Evolutionary conservation across 805 yeast species (phyloP), one percentile per base, ranked within the genome.

Genomic region (Zygotorulaspora florentina): DNA sequence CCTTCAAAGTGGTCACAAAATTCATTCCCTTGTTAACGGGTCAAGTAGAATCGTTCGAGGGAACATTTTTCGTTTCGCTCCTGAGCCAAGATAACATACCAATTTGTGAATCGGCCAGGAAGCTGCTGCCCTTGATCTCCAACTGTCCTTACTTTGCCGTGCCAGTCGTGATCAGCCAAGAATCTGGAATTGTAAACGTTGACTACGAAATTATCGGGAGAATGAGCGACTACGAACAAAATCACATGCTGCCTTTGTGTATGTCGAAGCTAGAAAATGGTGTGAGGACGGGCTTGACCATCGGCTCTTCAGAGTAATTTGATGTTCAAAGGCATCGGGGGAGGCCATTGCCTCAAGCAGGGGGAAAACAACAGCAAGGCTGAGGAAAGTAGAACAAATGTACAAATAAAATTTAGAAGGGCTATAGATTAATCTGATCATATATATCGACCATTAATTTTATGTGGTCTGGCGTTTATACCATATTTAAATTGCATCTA

Each of bases 1-100:
- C 95, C 29, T 87, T 78, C 73, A 77, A 83, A 56, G 85, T 88
- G 65, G 85, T 89, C 26, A 82, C 79, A 59, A 65, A 62, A 25
- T 59, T 72, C 41, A 51, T 67, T 20, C 57, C 60, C 27, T 56
- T 71, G 12, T 27, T 69, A 16, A 40, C 61, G 11, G 70, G 70
- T n/a, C 58, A 62, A 41, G 46, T 56, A 5, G 62, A 61, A 15
- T 63, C 67, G 25, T 69, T 75, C 30, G 78, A 77, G 56, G 75
- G 80, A 51, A 72, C 80, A 27, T 77, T 71, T 60, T 71, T 77
- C 59, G 71, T 75, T 55, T 67, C 79, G 59, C 79, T 80, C 58
- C 47, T 48, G 33, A 62, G 72, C 30, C 73, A 77, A 46, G 65
- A 69, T 44, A 83, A 85, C 50, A 69, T 68, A 53, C 69, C 75